Evolutionary conservation across 208 protist genomes (phyloP), one percentile per base, ranked within the genome.

Genomic region (Acanthamoeba castellanii): DNA sequence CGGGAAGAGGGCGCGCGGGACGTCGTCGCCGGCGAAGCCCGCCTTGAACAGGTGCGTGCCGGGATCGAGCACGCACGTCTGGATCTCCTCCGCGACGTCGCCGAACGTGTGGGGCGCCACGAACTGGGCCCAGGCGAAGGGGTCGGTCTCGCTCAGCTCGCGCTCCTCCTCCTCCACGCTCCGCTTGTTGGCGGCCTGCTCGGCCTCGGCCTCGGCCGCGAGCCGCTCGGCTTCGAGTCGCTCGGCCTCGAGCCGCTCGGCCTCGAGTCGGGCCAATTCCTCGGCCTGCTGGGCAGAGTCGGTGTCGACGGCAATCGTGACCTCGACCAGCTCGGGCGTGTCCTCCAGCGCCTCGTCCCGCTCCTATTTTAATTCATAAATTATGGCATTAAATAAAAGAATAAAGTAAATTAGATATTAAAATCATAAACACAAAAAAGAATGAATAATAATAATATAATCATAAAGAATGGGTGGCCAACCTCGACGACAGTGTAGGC

Each of bases 1-100:
- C 27, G 99, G 99, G 96, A 99, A 99, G 8, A 99, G 98, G 95
- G 98, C 97, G 82, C 98, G 96, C 32, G 99, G 99, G 25, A 99
- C 99, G 94, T 99, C 99, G 94, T 99, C 99, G 47, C 99, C 99
- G 32, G 99, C 98, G 30, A 97, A 96, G 42, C 96, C 96, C 16
- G 93, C 96, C 64, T 97, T 97, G 47, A 66, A 85, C 0, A 90
- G 93, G 81, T 52, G 25, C 11, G 95, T 95, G 25, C 96, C 96
- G 82, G 93, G 95, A 6, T 97, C 96, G 25, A 97, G 87, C 9
- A 97, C 96, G 32, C 97, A 34, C 52, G 95, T 6, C 25, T 20
- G 32, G 37, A 88, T 70, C 14, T 94, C 91, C 3, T 94, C 89
- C 27, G 55, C 93, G 6, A 61, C 70, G 16, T 95, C 96, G 27